Evolutionary conservation across 2,329 filamentous ascomycete genomes (phyloP).

Genomic region (Fonsecaea pedrosoi): DNA sequence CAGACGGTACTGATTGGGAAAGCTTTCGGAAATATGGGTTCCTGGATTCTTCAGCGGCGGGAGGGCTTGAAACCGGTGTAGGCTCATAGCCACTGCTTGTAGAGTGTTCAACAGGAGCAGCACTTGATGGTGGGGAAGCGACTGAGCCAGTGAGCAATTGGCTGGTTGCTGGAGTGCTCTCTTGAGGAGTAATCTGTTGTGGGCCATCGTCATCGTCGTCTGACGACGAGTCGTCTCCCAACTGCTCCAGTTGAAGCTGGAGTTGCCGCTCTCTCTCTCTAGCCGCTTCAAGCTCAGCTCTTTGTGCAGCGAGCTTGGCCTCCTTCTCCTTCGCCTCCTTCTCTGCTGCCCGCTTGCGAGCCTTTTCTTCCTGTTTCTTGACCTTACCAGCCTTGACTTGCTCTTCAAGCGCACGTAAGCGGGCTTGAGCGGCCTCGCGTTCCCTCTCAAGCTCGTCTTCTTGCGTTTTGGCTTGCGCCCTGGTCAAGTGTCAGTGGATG

Average conservation of each 20-base stretch:
- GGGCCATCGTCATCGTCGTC: constrained; percentile 70
- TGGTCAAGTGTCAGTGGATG: constrained; percentile 52
- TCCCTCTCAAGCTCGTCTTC: constrained; percentile 82
- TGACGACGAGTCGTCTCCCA: constrained; percentile 79
- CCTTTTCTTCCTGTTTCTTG: constrained; percentile 96
- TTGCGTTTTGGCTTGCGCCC: constrained; percentile 74
- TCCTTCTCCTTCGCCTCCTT: constrained; percentile 90
- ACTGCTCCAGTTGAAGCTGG: constrained; percentile 81
- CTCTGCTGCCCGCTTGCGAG: constrained; percentile 83
- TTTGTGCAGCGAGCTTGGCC: constrained; percentile 78
- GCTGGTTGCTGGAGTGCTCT: constrained; percentile 65
- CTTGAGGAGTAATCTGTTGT: constrained; percentile 69
- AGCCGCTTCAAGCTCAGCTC: constrained; percentile 90
- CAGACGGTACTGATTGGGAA: constrained; percentile 72
- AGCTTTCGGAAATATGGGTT: constrained; percentile 96
- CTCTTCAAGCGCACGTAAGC: constrained; percentile 87
- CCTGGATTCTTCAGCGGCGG: constrained; percentile 73
- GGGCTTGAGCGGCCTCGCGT: constrained; percentile 78
- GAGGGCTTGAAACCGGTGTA: constrained; percentile 56
- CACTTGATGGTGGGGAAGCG: constrained; percentile 44
- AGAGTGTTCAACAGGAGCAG: constrained; percentile 42
- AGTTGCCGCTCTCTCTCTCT: constrained; percentile 89
- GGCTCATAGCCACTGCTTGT: constrained; percentile 61
- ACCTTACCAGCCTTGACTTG: constrained; percentile 92
- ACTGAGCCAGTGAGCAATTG: constrained; percentile 55